phyloP scores from a whole-genome alignment of 371 early-diverging fungal genomes.

The Homolaphlyctis polyrhiza region DNA sequence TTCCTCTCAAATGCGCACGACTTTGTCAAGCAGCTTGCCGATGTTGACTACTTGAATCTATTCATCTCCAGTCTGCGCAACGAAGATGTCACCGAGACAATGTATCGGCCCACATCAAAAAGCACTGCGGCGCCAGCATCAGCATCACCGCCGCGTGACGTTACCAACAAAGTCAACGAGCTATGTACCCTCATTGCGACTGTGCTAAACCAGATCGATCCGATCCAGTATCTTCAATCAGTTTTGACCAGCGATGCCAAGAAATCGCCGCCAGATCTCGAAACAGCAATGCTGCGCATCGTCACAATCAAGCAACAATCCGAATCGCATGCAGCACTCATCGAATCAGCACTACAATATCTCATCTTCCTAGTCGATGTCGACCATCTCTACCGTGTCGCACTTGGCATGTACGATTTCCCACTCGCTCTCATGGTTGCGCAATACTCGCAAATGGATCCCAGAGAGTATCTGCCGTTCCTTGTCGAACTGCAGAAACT shows the following conservation, averaged over 20 bases:
- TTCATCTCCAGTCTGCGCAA: conserved; percentile 77
- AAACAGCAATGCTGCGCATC: conserved; percentile 67
- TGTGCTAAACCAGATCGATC: conserved; percentile 56
- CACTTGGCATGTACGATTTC: conserved; percentile 93
- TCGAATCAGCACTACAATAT: conserved; percentile 83
- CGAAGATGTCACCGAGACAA: conserved; percentile 62
- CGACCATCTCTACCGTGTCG: conserved; percentile 81
- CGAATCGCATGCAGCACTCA: conserved; percentile 46
- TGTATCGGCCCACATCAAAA: conserved; percentile 46
- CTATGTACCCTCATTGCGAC: conserved; percentile 71
- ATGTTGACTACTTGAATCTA: conserved; percentile 84
- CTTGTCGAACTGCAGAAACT: conserved; percentile 74
- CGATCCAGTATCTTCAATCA: conserved; percentile 64
- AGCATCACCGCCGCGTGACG: conserved; percentile 7
- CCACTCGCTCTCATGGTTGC: conserved; percentile 88
- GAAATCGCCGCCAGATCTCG: conserved; percentile 79
- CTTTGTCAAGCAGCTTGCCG: conserved; percentile 73
- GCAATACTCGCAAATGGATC: conserved; percentile 93
- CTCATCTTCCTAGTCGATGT: conserved; percentile 87
- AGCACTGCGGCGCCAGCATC: neutral
- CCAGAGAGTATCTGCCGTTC: conserved; percentile 90
- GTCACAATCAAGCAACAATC: conserved; percentile 43
- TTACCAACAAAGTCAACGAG: conserved; percentile 62
- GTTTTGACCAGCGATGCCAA: conserved; percentile 84
- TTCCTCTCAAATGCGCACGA: conserved; percentile 62